These are phyloP conservation scores for Petunia secreta DNA, from an alignment of 257 asterid species.

Conservation along the genomic window DNA sequence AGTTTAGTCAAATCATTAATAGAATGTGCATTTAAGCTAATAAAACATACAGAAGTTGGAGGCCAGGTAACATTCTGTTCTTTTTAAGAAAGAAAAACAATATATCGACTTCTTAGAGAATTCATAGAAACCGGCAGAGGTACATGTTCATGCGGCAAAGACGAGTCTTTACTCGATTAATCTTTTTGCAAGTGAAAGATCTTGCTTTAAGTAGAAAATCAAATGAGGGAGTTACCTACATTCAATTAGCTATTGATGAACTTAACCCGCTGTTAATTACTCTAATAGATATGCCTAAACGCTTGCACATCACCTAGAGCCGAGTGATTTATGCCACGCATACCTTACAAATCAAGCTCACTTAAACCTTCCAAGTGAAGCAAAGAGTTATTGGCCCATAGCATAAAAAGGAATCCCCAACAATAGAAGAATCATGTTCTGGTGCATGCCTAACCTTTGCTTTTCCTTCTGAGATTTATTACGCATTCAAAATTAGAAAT, in stretches of 20 bases:
- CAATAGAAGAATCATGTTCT: not conserved
- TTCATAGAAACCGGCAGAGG: not conserved
- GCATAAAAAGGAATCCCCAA: not conserved
- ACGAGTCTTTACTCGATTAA: too few species aligned
- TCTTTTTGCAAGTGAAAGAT: too few species aligned
- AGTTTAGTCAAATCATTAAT: not conserved
- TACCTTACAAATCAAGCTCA: not conserved
- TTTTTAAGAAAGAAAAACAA: too few species aligned
- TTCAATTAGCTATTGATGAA: too few species aligned
- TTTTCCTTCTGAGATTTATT: not conserved
- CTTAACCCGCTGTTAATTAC: too few species aligned
- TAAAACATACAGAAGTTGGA: not conserved
- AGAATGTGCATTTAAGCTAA: not conserved
- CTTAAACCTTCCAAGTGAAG: constrained; percentile 12
- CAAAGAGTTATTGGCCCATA: not conserved
- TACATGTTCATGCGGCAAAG: not conserved
- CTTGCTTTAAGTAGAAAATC: too few species aligned
- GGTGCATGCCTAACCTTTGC: constrained; percentile 11
- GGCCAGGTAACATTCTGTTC: not conserved
- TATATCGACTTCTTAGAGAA: not conserved
- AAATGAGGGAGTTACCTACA: too few species aligned
- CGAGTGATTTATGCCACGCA: not conserved
- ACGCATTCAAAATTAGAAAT: not conserved
- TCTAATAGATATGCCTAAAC: not conserved
- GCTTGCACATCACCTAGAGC: not conserved